phyloP scores from a whole-genome alignment of 495 filamentous ascomycete species.

The Mytilinidion resinicola region DNA sequence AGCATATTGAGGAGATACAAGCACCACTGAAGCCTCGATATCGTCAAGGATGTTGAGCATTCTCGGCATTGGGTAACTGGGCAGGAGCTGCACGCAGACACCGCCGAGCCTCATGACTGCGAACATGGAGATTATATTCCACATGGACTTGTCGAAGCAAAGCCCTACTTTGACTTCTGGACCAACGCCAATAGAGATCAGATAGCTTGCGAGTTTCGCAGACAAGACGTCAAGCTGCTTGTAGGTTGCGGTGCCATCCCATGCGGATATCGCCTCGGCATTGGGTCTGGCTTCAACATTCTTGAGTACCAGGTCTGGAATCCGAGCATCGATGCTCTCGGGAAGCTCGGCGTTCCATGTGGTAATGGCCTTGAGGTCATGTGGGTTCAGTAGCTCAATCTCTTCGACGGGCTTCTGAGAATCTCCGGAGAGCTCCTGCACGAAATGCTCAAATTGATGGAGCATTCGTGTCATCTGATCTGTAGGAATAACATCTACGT shows the following conservation, averaged over 20 bases:
- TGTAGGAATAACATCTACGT: slow-evolving; percentile 11
- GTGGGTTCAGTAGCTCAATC: slow-evolving; percentile 11
- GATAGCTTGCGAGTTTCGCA: slow-evolving; percentile 28
- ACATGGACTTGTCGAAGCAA: slow-evolving; percentile 49
- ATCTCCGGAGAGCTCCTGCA: slow-evolving; percentile 19
- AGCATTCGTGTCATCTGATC: slow-evolving; percentile 20
- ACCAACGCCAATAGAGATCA: slow-evolving; percentile 29
- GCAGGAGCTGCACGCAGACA: slow-evolving; percentile 51
- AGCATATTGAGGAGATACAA: slow-evolving; percentile 39
- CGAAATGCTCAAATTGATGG: slow-evolving; percentile 21
- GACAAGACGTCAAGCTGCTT: slow-evolving; percentile 31
- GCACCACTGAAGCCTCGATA: slow-evolving; percentile 36
- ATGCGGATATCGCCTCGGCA: slow-evolving; percentile 21
- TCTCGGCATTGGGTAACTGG: slow-evolving; percentile 49
- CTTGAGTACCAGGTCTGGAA: slow-evolving; percentile 17
- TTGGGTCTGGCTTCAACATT: slow-evolving; percentile 9
- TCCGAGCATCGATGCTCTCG: slow-evolving; percentile 5
- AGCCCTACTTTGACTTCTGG: slow-evolving; percentile 44
- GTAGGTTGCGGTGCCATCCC: slow-evolving; percentile 34
- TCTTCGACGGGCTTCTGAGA: slow-evolving; percentile 29
- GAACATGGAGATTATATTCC: slow-evolving; percentile 44
- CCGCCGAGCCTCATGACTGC: slow-evolving; percentile 49
- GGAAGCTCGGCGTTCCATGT: slow-evolving; percentile 17
- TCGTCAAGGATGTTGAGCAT: slow-evolving; percentile 37
- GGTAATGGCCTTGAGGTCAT: slow-evolving; percentile 10